Conservation (phyloP, 1,284 basidiomycete species). For the Somion occarium region DNA sequence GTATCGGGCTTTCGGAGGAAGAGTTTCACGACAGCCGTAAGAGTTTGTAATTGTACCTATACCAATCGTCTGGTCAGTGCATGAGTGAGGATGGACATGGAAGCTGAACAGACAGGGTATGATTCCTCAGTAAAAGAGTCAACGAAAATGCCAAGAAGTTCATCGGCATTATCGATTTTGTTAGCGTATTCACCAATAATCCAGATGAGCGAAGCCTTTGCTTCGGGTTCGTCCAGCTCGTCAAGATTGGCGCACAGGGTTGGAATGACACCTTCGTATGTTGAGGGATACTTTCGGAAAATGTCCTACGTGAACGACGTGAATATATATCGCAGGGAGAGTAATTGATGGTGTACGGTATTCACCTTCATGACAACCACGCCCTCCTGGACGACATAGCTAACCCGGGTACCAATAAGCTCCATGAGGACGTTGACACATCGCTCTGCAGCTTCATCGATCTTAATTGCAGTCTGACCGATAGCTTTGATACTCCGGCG, state of each 20-base stretch:
- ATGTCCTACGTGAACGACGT: constrained; percentile 66
- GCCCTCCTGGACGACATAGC: constrained; percentile 97
- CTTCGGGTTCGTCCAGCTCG: constrained; percentile 96
- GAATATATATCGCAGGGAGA: neutral
- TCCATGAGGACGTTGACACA: constrained; percentile 94
- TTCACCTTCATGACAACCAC: constrained; percentile 98
- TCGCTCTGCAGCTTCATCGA: constrained; percentile 87
- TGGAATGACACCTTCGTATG: constrained; percentile 96
- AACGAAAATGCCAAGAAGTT: constrained; percentile 86
- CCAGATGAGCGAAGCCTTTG: constrained; percentile 97
- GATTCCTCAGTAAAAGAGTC: constrained; percentile 93
- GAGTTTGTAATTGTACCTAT: constrained; percentile 90
- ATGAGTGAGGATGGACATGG: too few species aligned
- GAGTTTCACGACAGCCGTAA: constrained; percentile 95
- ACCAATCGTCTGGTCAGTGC: too few species aligned
- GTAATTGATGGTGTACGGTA: neutral
- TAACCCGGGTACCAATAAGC: constrained; percentile 88
- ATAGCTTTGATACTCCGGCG: constrained; percentile 93
- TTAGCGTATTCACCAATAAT: constrained; percentile 98
- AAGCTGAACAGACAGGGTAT: constrained; percentile 56
- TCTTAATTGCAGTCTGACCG: constrained; percentile 95
- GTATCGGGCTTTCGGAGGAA: constrained; percentile 93
- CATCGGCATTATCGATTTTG: constrained; percentile 95
- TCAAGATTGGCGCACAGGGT: constrained; percentile 94
- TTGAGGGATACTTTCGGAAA: constrained; percentile 96